Percentiles rank a stretch among this genome's conserved stretches.
These are phyloP conservation scores for Bruguiera sexangula DNA, from an alignment of 345 rosid genomes.

Conservation along the genomic window DNA sequence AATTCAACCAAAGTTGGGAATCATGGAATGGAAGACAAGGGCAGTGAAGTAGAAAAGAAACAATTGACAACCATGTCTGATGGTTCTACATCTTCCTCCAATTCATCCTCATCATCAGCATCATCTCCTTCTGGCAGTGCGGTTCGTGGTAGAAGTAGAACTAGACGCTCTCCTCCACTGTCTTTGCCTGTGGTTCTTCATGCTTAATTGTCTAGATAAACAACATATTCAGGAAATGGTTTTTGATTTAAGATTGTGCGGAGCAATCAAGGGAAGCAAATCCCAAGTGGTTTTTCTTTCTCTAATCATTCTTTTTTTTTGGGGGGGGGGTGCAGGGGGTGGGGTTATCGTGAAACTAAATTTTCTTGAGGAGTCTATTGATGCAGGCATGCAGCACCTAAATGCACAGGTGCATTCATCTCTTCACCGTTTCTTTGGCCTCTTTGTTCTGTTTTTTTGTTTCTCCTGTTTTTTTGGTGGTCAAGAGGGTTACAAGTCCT, in stretches of 20 bases:
- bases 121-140: conserved; percentile 50
- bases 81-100: conserved; percentile 40
- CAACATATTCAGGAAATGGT: neutral
- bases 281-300: neutral
- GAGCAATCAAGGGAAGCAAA: conserved; percentile 8
- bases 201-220: conserved; percentile 37
- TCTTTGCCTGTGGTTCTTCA: conserved; percentile 50
- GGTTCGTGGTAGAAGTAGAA: conserved; percentile 72
- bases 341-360: conserved; percentile 20
- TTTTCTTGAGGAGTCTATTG: neutral
- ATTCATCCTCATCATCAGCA: conserved; percentile 57
- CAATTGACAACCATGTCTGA: conserved; percentile 49
- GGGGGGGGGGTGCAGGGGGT: too few relatives aligned
- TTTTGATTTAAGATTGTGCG: conserved; percentile 4
- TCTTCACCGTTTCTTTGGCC: conserved; percentile 1
- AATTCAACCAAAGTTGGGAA: conserved; percentile 57
- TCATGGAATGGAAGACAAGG: conserved; percentile 59
- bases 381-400: conserved; percentile 22
- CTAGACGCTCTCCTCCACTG: conserved; percentile 55
- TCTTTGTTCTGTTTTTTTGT: neutral
- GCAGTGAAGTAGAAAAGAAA: conserved; percentile 57
- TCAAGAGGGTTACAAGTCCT: neutral
- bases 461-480: too few relatives aligned
- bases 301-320: conserved; percentile 5
- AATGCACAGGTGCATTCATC: conserved; percentile 19